Base-by-base conservation (phyloP, 345 rosid species). In the Corymbia maculata region DNA sequence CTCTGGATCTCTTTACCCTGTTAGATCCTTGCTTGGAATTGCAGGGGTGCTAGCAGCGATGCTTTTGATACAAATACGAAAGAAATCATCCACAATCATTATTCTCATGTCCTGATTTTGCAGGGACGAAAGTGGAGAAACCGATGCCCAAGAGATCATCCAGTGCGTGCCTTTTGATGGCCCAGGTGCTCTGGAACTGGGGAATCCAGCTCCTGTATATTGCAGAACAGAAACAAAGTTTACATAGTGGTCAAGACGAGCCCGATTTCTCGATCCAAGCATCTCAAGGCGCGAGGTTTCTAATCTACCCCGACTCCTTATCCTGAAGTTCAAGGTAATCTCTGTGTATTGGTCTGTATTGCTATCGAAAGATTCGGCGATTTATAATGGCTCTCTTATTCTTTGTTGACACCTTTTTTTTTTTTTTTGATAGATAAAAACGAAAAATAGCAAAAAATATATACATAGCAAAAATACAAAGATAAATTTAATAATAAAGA, bases 401-500 rank as follows among this genome's bases (percentile, higher is more conserved):
- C 30, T 59, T 66, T 66, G 30, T 66, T 0, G 75, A 30, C 26
- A 55, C 5, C 8, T 3, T 55, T 0, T 21, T 55, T 21, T 21
- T 55, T 21, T 55, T 21, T 55, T 26, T 55, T 55, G 0, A 55
- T 55, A 21, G 5, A 21, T 55, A 7, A 21, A 55, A 55, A 55
- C 11, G 5, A 7, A 55, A 21, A 55, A 52, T 17, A 7, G 3
- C 0, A 52, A 55, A 55, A 55, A 8, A 55, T 55, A 21, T 53
- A 8, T 21, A 55, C 26, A 8, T 21, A 3, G 61, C 42, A 11
- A 55, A 55, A 55, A 8, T 0, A 53, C 59, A 0, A 53, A 53
- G 0, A 55, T 55, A 0, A 55, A 26, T 26, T 11, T 55, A 0
- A 21, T 21, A 0, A 21, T 36, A 36, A 36, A 36, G 42, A 36